Conservation (phyloP, 2,329 filamentous ascomycete species). For the Microthyrium microscopicum region DNA sequence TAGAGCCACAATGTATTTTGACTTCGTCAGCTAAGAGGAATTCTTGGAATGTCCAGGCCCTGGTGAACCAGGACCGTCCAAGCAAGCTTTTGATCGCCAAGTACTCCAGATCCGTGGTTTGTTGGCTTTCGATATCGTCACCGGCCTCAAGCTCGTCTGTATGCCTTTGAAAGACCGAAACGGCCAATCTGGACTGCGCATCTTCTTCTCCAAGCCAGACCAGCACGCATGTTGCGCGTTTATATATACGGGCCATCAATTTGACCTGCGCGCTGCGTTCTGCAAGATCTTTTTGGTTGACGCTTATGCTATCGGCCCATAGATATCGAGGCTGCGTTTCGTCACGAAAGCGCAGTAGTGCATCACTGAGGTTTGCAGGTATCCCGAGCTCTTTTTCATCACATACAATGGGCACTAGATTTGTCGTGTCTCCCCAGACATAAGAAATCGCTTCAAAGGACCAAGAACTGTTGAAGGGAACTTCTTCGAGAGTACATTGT, state of each 20-base stretch:
- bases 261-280: conserved; percentile 9
- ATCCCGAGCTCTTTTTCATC: conserved; percentile 2
- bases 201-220: conserved; percentile 5
- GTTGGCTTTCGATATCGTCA: too few relatives aligned
- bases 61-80: too few relatives aligned
- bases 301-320: conserved; percentile 10
- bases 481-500: neutral
- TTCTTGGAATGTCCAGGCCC: too few relatives aligned
- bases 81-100: too few relatives aligned
- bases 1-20: too few relatives aligned
- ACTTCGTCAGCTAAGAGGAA: too few relatives aligned
- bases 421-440: conserved; percentile 7
- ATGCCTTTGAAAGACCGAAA: too few relatives aligned
- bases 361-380: conserved; percentile 6
- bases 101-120: too few relatives aligned
- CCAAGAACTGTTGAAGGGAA: conserved; percentile 1
- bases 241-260: conserved; percentile 6
- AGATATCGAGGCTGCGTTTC: conserved; percentile 1
- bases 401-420: conserved; percentile 1
- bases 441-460: conserved; percentile 10
- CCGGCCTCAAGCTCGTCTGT: too few relatives aligned
- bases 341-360: conserved; percentile 4
- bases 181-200: too few relatives aligned
- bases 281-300: conserved; percentile 8
- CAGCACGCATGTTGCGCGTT: conserved; percentile 1